phyloP scores from a whole-genome alignment of 2,329 filamentous ascomycete species.

The Diaporthe amygdali region DNA sequence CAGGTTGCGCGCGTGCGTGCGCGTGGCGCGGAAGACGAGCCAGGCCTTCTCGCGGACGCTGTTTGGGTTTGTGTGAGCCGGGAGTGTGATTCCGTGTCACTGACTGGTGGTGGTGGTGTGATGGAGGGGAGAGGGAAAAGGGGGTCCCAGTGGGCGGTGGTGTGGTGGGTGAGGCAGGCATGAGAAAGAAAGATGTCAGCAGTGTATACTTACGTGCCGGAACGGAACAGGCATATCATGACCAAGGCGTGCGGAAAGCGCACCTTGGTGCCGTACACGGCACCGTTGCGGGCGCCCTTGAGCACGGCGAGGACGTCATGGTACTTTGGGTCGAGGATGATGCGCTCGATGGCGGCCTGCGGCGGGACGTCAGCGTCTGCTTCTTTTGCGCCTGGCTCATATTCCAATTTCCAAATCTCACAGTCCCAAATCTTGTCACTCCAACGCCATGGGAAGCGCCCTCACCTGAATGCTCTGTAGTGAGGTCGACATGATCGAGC shows the following conservation, averaged over 20 bases:
- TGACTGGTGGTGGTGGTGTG: neutral
- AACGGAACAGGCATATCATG: slow-evolving; percentile 97
- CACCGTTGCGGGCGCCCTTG: slow-evolving; percentile 95
- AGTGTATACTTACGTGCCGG: slow-evolving; percentile 71
- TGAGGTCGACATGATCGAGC: slow-evolving; percentile 15
- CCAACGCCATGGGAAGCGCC: neutral
- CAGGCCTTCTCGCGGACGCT: slow-evolving; percentile 76
- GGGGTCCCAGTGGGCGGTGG: slow-evolving; percentile 1
- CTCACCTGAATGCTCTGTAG: slow-evolving; percentile 24
- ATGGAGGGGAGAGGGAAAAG: slow-evolving; percentile 4
- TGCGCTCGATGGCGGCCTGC: slow-evolving; percentile 73
- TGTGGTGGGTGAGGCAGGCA: neutral
- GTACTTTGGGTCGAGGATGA: slow-evolving; percentile 83
- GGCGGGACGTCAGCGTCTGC: neutral
- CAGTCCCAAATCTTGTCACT: neutral
- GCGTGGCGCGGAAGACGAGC: slow-evolving; percentile 84
- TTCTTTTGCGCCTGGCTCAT: neutral
- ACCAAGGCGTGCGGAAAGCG: slow-evolving; percentile 98
- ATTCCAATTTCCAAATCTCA: too few species aligned
- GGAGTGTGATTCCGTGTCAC: too few species aligned
- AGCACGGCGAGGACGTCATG: slow-evolving; percentile 84
- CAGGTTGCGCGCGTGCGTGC: slow-evolving; percentile 89
- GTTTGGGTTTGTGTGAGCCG: neutral
- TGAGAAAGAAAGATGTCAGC: neutral
- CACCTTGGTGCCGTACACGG: slow-evolving; percentile 96